Evolutionary conservation across 352 stramenopile species (phyloP), one percentile per base, ranked within the genome.

Genomic region (Pythium folliculosum): DNA sequence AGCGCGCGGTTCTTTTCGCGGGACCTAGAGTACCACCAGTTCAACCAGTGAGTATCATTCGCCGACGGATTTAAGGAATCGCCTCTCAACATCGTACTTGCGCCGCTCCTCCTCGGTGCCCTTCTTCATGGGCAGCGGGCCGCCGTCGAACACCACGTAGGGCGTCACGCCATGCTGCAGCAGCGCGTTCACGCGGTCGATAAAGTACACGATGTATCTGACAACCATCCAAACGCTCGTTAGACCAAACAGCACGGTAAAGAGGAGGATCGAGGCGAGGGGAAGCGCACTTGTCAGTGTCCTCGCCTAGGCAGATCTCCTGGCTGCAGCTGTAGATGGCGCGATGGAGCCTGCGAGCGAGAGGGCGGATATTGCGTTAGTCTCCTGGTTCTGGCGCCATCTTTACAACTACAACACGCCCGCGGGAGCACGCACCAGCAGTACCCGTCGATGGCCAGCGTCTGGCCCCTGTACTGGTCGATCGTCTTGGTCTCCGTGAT

Each of bases 101-200:
- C 82, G 74, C 48, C 87, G 75, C 37, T 92, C 81, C 44, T 89
- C 79, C 69, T 95, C 87, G 1, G 83, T 95, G 60, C 61, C 50
- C 86, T 89, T 50, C 73, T 99, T 99, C n/a, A 88, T 86, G 1
- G 95, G 92, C 32, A 98, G 63, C 56, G 88, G 70, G 7, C 81
- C 94, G 23, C 94, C 96, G 71, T 99, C 96, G 45, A 99, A 98
- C 14, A 98, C 93, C 7, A 99, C 75, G 35, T 93, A 80, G 13
- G 92, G 94, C 35, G 75, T 93, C 53, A 98, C 78, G 21, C 88
- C 70, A 70, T 97, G 76, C 19, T 86, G 56, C 50, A 89, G 78
- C 30, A 98, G 77, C 60, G 97, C 51, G 32, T 96, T 86, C 47
- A 98, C 78, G 55, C 90, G 89, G 59, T 91, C 70, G 50, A 98